Evolutionary conservation across 352 stramenopile species (phyloP), one percentile per base, ranked within the genome.

Genomic region (Paralagenidium karlingii): DNA sequence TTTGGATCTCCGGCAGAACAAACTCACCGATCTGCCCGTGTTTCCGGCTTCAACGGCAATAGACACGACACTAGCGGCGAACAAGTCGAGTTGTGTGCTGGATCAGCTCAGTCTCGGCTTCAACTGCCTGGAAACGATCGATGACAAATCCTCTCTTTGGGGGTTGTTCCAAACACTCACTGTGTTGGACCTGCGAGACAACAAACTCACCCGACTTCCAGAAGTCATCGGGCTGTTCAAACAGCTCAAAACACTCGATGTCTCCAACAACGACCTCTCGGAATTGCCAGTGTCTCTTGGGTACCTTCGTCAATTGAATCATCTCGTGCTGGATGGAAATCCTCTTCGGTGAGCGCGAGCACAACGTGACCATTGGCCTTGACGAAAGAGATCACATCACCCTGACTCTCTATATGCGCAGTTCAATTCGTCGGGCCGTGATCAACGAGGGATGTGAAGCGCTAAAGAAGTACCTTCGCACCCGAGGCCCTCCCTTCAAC

Each of bases 381-480:
- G 16, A 6, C 12, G 1, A 8, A 20, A 19, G 12, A 32, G 29
- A 13, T 6, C 22, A 22, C 26, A 45, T 37, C 5, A 12, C 38
- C 9, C 16, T 4, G 21, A 49, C 32, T n/a, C n/a, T n/a, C n/a
- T n/a, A n/a, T n/a, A n/a, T n/a, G n/a, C n/a, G n/a, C n/a, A n/a
- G n/a, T 41, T 42, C 73, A 11, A 89, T 89, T 37, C 73, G 73
- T 15, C 67, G 73, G 9, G 61, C 63, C 2, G 57, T 84, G 2
- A 38, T 86, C 26, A 82, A 63, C 11, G 40, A 60, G n/a, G 76
- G 76, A 3, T 86, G 66, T 3, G 67, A 88, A 37, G 41, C 71
- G 2, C 51, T 90, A n/a, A 90, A 90, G 33, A 90, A 88, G 32
- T 84, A 88, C 40, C 37, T 90, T 24, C 68, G 74, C 12, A 88